Conservation (phyloP, 345 rosid species). For the Trapa bicornis region DNA sequence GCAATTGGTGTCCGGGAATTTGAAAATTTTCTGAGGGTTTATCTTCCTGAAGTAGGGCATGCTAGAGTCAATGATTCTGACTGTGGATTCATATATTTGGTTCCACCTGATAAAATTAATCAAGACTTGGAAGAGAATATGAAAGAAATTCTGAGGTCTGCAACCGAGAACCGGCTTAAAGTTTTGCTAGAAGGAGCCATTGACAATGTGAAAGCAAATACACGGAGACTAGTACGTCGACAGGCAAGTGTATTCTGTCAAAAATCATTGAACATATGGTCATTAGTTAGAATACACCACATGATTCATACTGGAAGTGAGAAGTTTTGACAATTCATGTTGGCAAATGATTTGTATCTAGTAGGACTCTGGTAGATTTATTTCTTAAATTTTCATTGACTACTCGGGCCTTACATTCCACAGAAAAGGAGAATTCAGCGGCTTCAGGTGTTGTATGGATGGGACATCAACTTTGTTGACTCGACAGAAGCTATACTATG, state of each 20-base stretch:
- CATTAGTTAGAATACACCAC: not conserved
- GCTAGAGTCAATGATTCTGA: conserved; percentile 11
- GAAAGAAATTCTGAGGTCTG: conserved; percentile 25
- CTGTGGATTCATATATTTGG: conserved; percentile 10
- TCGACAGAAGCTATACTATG: conserved; percentile 59
- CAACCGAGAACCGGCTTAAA: conserved; percentile 27
- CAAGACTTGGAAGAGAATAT: conserved; percentile 26
- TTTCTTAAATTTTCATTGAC: not conserved
- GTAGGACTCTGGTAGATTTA: not conserved
- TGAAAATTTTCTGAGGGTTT: conserved; percentile 37
- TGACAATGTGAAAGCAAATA: conserved; percentile 60
- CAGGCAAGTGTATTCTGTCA: conserved; percentile 47
- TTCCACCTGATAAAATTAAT: conserved; percentile 17
- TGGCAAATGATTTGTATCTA: not conserved
- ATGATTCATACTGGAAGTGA: not conserved
- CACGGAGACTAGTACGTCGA: conserved; percentile 76
- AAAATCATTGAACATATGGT: not conserved
- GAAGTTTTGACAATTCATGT: not conserved
- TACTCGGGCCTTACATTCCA: conserved; percentile 6
- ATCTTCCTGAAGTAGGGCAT: conserved; percentile 14
- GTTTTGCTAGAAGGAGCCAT: conserved; percentile 51
- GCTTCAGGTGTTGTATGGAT: conserved; percentile 59
- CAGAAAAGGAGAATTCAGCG: conserved; percentile 70
- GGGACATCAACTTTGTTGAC: conserved; percentile 63
- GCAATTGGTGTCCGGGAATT: conserved; percentile 92